These are phyloP conservation scores for Cynanchum wilfordii DNA, from an alignment of 257 asterid species.

Conservation along the genomic window DNA sequence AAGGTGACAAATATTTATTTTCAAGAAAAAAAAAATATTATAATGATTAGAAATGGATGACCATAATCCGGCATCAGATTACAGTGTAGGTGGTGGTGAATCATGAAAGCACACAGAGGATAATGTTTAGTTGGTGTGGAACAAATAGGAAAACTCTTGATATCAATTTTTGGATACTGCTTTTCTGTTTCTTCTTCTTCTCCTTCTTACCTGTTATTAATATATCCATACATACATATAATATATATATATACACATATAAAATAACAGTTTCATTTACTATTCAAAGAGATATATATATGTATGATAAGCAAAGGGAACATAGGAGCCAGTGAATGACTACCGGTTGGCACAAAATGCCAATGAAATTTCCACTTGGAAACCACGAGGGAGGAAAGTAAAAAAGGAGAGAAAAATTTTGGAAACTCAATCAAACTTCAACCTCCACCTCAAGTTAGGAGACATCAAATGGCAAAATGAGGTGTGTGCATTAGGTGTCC, in stretches of 20 bases:
- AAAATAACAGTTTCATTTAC: too few relatives aligned
- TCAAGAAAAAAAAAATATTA: slow-evolving; percentile 1
- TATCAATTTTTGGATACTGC: neutral
- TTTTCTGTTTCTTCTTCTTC: too few relatives aligned
- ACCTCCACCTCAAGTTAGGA: slow-evolving; percentile 12
- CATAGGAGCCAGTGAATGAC: slow-evolving; percentile 9
- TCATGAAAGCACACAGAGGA: slow-evolving; percentile 22
- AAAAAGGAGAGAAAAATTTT: neutral
- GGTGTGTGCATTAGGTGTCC: slow-evolving; percentile 36
- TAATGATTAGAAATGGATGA: slow-evolving; percentile 40
- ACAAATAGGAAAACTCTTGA: slow-evolving; percentile 1
- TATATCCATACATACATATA: too few relatives aligned
- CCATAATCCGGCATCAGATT: slow-evolving; percentile 21
- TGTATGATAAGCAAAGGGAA: neutral
- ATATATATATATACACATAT: too few relatives aligned
- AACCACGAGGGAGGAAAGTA: neutral
- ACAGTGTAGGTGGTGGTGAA: slow-evolving; percentile 15
- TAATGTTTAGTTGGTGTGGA: slow-evolving; percentile 27
- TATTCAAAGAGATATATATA: too few relatives aligned
- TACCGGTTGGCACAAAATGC: slow-evolving; percentile 16
- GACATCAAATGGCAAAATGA: slow-evolving; percentile 21
- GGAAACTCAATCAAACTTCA: neutral
- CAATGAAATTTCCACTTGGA: slow-evolving; percentile 29
- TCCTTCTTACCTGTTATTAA: too few relatives aligned
- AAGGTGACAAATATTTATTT: slow-evolving; percentile 1